Evolutionary conservation across 331 rosid species (phyloP).

Genomic region (Telfairia occidentalis): DNA sequence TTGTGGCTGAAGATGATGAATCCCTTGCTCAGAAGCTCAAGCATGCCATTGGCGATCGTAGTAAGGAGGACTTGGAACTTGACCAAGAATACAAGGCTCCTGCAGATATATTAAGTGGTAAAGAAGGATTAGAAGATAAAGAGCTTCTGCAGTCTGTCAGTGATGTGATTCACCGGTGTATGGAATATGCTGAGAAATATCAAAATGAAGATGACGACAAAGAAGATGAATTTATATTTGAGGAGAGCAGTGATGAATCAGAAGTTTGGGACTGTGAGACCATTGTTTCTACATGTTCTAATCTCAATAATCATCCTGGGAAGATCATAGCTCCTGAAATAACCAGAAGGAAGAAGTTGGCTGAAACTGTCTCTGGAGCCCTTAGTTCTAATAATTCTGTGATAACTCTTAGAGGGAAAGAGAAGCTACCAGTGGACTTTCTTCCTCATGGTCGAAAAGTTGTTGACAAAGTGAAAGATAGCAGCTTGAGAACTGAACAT

Average conservation of each 20-base stretch:
- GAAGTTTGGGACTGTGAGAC: slow-evolving; percentile 94
- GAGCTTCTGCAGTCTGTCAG: slow-evolving; percentile 42
- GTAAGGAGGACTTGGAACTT: slow-evolving; percentile 35
- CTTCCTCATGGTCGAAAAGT: slow-evolving; percentile 43
- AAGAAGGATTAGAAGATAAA: slow-evolving; percentile 20
- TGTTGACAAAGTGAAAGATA: slow-evolving; percentile 36
- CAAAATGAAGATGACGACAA: slow-evolving; percentile 47
- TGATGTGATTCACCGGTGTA: slow-evolving; percentile 53
- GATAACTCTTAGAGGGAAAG: slow-evolving; percentile 69
- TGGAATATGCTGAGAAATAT: slow-evolving; percentile 68
- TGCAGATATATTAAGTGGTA: slow-evolving; percentile 45
- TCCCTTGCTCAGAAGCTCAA: slow-evolving; percentile 59
- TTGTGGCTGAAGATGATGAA: slow-evolving; percentile 44
- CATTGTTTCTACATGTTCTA: slow-evolving; percentile 68
- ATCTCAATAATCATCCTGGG: slow-evolving; percentile 80
- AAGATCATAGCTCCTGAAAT: slow-evolving; percentile 55
- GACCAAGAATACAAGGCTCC: slow-evolving; percentile 50
- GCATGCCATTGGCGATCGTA: slow-evolving; percentile 25
- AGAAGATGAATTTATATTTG: slow-evolving; percentile 32
- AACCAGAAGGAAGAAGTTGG: slow-evolving; percentile 58
- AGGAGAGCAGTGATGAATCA: slow-evolving; percentile 83
- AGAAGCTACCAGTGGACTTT: slow-evolving; percentile 66
- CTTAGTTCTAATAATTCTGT: slow-evolving; percentile 32
- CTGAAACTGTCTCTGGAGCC: slow-evolving; percentile 47
- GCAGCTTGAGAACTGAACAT: slow-evolving; percentile 34